Conservation (phyloP, 331 rosid species). For the Stylosanthes scabra region DNA sequence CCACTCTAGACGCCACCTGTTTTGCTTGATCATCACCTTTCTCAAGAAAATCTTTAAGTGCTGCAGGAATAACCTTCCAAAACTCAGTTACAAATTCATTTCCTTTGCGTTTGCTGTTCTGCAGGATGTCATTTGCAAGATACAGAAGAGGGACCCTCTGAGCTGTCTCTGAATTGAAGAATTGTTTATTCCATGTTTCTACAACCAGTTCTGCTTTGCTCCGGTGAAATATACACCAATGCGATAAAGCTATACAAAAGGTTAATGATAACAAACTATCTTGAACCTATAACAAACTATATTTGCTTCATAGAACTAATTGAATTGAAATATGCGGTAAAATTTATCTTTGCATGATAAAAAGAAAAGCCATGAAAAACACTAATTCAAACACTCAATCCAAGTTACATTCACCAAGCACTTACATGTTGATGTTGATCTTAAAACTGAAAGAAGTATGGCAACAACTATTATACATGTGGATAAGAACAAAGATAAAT, state of each 20-base stretch:
- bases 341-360: background rate
- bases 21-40: constrained; percentile 75
- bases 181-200: constrained; percentile 82
- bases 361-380: constrained; percentile 9
- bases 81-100: constrained; percentile 88
- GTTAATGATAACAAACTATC: constrained; percentile 50
- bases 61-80: constrained; percentile 88
- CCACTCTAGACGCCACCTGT: constrained; percentile 72
- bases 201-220: constrained; percentile 88
- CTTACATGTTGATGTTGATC: constrained; percentile 21
- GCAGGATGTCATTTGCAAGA: constrained; percentile 94
- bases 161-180: constrained; percentile 63
- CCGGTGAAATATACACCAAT: constrained; percentile 94
- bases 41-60: constrained; percentile 66
- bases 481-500: background rate
- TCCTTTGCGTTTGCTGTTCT: constrained; percentile 93
- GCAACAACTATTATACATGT: background rate
- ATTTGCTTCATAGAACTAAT: constrained; percentile 9
- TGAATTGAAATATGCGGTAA: background rate
- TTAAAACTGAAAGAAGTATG: constrained; percentile 11
- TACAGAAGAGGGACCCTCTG: constrained; percentile 84
- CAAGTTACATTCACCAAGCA: constrained; percentile 30
- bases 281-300: constrained; percentile 13
- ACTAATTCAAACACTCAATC: constrained; percentile 5
- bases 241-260: constrained; percentile 73